phyloP scores from a whole-genome alignment of 2,329 filamentous ascomycete genomes.

The Beauveria sp. region DNA sequence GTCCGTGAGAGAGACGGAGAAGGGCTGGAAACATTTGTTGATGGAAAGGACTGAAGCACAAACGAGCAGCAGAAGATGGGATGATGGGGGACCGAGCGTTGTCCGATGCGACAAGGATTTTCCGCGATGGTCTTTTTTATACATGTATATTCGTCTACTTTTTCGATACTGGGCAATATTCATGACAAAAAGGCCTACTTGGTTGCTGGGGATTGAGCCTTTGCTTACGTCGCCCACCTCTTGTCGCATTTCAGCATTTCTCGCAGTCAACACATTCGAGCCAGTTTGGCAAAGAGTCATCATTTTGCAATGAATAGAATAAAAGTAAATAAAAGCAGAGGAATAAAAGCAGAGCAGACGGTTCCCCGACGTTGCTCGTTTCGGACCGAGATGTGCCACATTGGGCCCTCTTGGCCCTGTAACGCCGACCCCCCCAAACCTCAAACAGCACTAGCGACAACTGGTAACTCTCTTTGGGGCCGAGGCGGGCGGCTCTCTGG shows the following conservation, averaged over 20 bases:
- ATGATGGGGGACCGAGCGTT: neutral
- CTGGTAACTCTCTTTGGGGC: neutral
- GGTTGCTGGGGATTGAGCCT: no score
- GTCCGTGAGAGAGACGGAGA: no score
- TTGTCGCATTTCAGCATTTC: no score
- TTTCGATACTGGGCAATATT: no score
- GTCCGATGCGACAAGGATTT: neutral
- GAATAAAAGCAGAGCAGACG: neutral
- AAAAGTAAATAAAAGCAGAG: no score
- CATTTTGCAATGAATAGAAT: no score
- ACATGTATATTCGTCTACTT: no score
- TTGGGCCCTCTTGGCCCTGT: neutral
- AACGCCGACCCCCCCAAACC: neutral
- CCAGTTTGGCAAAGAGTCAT: no score
- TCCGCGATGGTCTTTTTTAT: no score
- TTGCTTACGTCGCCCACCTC: no score
- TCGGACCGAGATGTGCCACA: neutral
- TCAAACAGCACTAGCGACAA: slow-evolving; percentile 4
- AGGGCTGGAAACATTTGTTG: neutral
- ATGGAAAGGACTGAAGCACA: neutral
- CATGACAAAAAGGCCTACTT: no score
- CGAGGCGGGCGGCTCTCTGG: neutral
- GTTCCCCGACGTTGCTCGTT: slow-evolving; percentile 1
- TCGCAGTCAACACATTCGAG: no score
- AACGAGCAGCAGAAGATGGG: slow-evolving; percentile 3